Base-by-base conservation (phyloP, 2,329 filamentous ascomycete genomes). In the Ceratocystis cacaofunesta region DNA sequence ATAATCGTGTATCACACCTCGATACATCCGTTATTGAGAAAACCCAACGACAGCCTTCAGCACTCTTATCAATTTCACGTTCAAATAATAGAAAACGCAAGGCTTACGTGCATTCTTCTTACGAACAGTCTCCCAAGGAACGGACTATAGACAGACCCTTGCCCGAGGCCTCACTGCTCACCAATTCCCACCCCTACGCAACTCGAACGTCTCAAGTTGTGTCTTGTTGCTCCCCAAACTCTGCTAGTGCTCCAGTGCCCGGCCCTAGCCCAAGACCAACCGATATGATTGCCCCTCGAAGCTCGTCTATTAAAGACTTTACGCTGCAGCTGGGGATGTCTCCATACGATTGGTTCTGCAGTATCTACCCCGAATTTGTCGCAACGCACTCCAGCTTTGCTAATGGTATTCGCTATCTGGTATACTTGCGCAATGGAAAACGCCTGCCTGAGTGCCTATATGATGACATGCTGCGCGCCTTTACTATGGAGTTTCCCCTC, bases 391-490 rank as follows among this genome's bases (percentile, higher is more conserved):
- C 69, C 3, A 70, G 75, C 8, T 83, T 83, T 64, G 70, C 81
- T 28, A 73, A 73, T 25, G 78, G 78, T 0, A 77, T 79, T 62
- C 70, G 78, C 0, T 78, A 74, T 68, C 69, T 82, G 6, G 71
- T 76, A 19, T 74, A 73, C 63, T 71, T 80, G 1, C 71, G 72
- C 52, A 69, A 71, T 28, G 68, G 71, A 12, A 71, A 72, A 7
- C 63, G 69, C 3, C 69, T 82, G 19, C 73, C 75, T 12, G 74
- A 76, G 28, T 79, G 73, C 64, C 70, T 81, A 0, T 83, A 77
- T 67, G 82, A 84, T 68, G 81, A 83, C 65, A 80, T 82, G 63
- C 76, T 84, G 36, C 72, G 76, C 6, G 70, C 72, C 1, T 82
- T 78, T 62, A 73, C 76, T 1, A 70, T 70, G 0, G 74, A 76